Conservation (phyloP, 768 basidiomycete genomes). For the Tremella fuciformis region DNA sequence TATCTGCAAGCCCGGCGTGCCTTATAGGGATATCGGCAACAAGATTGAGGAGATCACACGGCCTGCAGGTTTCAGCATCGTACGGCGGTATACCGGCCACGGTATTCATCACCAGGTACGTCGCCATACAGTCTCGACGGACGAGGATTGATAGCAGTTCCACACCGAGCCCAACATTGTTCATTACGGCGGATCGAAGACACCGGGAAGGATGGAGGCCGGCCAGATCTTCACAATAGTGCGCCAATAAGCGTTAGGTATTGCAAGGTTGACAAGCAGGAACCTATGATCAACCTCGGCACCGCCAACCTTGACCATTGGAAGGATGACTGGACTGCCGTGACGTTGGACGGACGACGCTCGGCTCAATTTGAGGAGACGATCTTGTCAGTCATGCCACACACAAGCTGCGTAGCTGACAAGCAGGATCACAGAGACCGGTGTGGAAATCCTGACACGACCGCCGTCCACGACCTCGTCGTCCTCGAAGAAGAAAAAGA, state of each 20-base stretch:
- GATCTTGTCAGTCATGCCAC: slow-evolving; percentile 64
- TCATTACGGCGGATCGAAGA: slow-evolving; percentile 93
- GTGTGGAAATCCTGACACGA: slow-evolving; percentile 77
- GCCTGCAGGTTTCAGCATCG: slow-evolving; percentile 79
- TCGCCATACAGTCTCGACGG: not conserved
- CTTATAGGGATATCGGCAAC: slow-evolving; percentile 57
- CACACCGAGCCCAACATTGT: slow-evolving; percentile 82
- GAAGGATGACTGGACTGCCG: slow-evolving; percentile 96
- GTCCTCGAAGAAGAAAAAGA: slow-evolving; percentile 23
- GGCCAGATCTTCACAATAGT: slow-evolving; percentile 67
- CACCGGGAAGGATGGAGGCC: slow-evolving; percentile 84
- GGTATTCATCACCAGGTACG: slow-evolving; percentile 67
- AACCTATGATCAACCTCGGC: slow-evolving; percentile 89
- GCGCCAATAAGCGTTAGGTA: slow-evolving; percentile 42
- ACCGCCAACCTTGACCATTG: slow-evolving; percentile 55
- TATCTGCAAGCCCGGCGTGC: slow-evolving; percentile 85
- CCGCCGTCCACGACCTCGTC: slow-evolving; percentile 29
- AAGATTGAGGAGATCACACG: slow-evolving; percentile 73
- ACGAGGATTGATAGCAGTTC: slow-evolving; percentile 57
- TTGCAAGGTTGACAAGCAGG: slow-evolving; percentile 11
- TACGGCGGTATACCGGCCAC: slow-evolving; percentile 87
- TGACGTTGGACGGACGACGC: slow-evolving; percentile 80
- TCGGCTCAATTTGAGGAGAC: slow-evolving; percentile 99
- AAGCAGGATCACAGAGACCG: slow-evolving; percentile 82
- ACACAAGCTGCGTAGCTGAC: slow-evolving; percentile 8